Conservation (phyloP, 1,284 basidiomycete genomes). For the Ustilago esculenta region DNA sequence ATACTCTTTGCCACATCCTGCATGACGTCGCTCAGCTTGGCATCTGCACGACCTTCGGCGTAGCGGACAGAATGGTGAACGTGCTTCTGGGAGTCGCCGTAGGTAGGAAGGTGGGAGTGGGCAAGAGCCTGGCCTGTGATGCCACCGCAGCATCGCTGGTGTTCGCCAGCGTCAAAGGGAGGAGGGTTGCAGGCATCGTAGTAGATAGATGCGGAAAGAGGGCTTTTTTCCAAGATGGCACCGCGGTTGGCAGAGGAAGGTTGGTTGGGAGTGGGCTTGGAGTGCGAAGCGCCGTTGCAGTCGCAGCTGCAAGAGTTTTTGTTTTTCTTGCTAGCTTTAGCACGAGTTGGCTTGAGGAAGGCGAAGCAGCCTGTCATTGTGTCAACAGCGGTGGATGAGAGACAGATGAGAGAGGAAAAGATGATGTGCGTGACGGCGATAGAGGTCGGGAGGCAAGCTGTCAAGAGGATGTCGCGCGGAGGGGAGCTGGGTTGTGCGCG, state of each 20-base stretch:
- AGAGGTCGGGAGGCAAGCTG: no score
- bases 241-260: background rate
- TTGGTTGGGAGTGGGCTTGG: background rate
- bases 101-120: slow-evolving; percentile 33
- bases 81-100: slow-evolving; percentile 26
- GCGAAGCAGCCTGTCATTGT: slow-evolving; percentile 37
- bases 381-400: background rate
- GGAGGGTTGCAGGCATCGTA: slow-evolving; percentile 47
- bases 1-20: slow-evolving; percentile 45
- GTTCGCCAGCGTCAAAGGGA: slow-evolving; percentile 13
- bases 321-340: slow-evolving; percentile 12
- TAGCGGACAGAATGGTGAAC: slow-evolving; percentile 15
- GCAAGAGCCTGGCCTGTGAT: slow-evolving; percentile 1
- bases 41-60: slow-evolving; percentile 2
- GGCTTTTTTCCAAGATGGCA: slow-evolving; percentile 17
- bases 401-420: no score
- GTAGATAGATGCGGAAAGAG: slow-evolving; percentile 33
- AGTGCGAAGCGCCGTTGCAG: slow-evolving; percentile 11
- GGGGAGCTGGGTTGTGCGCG: no score
- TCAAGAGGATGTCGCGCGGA: no score
- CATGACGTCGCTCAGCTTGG: slow-evolving; percentile 21
- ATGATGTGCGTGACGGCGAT: no score
- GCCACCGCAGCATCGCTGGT: slow-evolving; percentile 36
- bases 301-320: slow-evolving; percentile 13
- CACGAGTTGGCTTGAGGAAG: slow-evolving; percentile 34